Conservation (phyloP, 371 early-diverging fungal species). For the Paraphysoderma sedebokerense region DNA sequence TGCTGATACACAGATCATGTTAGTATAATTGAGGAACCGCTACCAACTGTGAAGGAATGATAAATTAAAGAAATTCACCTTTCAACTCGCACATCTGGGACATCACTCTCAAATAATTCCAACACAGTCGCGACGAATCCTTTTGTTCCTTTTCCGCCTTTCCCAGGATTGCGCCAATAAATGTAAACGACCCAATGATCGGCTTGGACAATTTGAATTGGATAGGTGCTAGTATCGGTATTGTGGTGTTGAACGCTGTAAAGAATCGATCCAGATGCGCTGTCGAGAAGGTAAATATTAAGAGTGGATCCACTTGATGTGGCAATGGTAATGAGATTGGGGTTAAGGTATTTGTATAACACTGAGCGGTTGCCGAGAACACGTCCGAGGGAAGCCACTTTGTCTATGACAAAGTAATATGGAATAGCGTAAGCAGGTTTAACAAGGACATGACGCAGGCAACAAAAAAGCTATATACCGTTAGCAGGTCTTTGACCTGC, state of each 20-base stretch:
- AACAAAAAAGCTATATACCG: conserved; percentile 9
- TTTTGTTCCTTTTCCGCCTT: conserved; percentile 10
- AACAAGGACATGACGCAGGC: neutral
- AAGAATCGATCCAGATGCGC: conserved; percentile 64
- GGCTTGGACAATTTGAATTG: conserved; percentile 41
- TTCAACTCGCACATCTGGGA: conserved; percentile 47
- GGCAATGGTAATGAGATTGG: conserved; percentile 57
- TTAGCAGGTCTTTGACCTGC: conserved; percentile 15
- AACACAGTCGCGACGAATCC: conserved; percentile 50
- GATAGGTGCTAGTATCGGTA: conserved; percentile 22
- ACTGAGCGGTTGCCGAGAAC: conserved; percentile 86
- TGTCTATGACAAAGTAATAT: conserved; percentile 16
- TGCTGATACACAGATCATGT: conserved; percentile 13
- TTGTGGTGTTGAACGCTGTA: conserved; percentile 46
- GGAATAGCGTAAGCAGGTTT: neutral
- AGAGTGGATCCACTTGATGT: conserved; percentile 19
- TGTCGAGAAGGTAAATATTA: conserved; percentile 58
- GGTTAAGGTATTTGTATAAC: conserved; percentile 90
- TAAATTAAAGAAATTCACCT: conserved; percentile 22
- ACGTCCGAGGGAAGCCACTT: conserved; percentile 71
- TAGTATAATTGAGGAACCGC: neutral
- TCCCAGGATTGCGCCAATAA: conserved; percentile 37
- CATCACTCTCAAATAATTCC: conserved; percentile 69
- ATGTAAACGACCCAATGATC: conserved; percentile 84
- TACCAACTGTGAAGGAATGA: neutral